Conservation (phyloP, 805 yeast genomes). For the Ogataea wickerhamii region DNA sequence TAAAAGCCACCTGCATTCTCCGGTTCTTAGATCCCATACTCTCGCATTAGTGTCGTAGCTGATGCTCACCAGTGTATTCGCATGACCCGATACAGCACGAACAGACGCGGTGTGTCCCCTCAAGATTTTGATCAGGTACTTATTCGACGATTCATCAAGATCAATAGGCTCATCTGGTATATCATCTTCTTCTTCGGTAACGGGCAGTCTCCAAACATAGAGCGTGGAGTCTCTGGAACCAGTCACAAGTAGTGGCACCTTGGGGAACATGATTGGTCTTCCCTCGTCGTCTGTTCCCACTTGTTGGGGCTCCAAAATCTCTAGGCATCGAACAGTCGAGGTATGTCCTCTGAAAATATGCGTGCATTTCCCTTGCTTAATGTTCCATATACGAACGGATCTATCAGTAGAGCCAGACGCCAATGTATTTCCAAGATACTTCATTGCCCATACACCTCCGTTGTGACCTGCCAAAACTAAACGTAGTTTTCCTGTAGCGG, state of each 20-base stretch:
- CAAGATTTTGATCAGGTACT: slow-evolving; percentile 64
- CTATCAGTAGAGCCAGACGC: slow-evolving; percentile 95
- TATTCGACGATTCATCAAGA: slow-evolving; percentile 43
- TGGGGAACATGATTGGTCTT: slow-evolving; percentile 52
- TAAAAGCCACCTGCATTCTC: slow-evolving; percentile 67
- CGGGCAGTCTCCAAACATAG: slow-evolving; percentile 75
- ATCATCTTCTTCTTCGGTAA: slow-evolving; percentile 34
- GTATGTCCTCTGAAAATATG: slow-evolving; percentile 90
- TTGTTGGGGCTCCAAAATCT: slow-evolving; percentile 65
- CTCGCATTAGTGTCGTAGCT: slow-evolving; percentile 87
- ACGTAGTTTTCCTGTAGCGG: slow-evolving; percentile 63
- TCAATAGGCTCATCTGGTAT: slow-evolving; percentile 37
- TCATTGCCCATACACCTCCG: slow-evolving; percentile 99
- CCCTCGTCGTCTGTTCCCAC: slow-evolving; percentile 63
- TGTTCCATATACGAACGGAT: slow-evolving; percentile 91
- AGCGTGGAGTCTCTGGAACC: slow-evolving; percentile 83
- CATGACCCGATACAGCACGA: slow-evolving; percentile 82
- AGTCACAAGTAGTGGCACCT: slow-evolving; percentile 69
- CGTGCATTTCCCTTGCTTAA: slow-evolving; percentile 78
- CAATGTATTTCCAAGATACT: slow-evolving; percentile 75
- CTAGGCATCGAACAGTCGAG: slow-evolving; percentile 89
- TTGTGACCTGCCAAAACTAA: slow-evolving; percentile 78
- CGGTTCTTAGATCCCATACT: slow-evolving; percentile 85
- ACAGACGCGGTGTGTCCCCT: slow-evolving; percentile 79
- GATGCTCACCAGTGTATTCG: slow-evolving; percentile 80